These are phyloP conservation scores for Fusarium continuum DNA, from an alignment of 2,329 filamentous ascomycete genomes.

Conservation along the genomic window DNA sequence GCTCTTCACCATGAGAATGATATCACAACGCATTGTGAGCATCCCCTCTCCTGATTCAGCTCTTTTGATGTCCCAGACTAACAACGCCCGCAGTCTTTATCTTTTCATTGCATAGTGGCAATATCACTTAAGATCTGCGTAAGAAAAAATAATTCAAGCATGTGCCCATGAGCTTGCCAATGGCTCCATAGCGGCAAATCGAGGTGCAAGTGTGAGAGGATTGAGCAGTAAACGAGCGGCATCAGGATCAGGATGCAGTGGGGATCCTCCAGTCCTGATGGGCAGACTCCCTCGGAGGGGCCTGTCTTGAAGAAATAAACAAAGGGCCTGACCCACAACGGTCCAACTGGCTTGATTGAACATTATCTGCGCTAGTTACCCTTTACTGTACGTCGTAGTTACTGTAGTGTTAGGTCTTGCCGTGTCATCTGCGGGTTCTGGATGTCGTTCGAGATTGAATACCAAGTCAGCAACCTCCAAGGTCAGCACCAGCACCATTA, in stretches of 20 bases:
- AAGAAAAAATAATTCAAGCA: slow-evolving; percentile 31
- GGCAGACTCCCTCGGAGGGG: slow-evolving; percentile 33
- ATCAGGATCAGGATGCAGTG: slow-evolving; percentile 39
- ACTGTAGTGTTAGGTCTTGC: slow-evolving; percentile 12
- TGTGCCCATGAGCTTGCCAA: slow-evolving; percentile 30
- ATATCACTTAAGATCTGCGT: slow-evolving; percentile 24
- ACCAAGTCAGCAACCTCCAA: slow-evolving; percentile 5
- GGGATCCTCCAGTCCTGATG: slow-evolving; percentile 31
- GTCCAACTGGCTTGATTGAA: slow-evolving; percentile 24
- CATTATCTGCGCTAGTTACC: slow-evolving; percentile 10
- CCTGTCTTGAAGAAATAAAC: slow-evolving; percentile 35
- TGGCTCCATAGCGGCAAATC: slow-evolving; percentile 40
- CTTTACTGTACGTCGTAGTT: slow-evolving; percentile 10
- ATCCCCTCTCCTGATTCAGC: slow-evolving; percentile 1
- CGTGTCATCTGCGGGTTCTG: slow-evolving; percentile 1
- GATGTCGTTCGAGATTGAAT: slow-evolving; percentile 12
- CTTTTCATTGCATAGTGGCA: slow-evolving; percentile 25
- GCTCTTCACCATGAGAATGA: slow-evolving; percentile 27
- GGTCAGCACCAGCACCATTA: slow-evolving; percentile 8
- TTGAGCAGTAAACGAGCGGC: slow-evolving; percentile 32
- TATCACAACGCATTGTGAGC: slow-evolving; percentile 25
- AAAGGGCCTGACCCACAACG: slow-evolving; percentile 37
- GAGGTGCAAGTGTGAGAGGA: slow-evolving; percentile 29
- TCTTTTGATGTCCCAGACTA: slow-evolving; percentile 11
- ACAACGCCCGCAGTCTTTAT: slow-evolving; percentile 1